A percentile compares a stretch with the other conserved stretches of the same genome.
phyloP scores from a whole-genome alignment of 345 rosid genomes.

The Salix suchowensis region DNA sequence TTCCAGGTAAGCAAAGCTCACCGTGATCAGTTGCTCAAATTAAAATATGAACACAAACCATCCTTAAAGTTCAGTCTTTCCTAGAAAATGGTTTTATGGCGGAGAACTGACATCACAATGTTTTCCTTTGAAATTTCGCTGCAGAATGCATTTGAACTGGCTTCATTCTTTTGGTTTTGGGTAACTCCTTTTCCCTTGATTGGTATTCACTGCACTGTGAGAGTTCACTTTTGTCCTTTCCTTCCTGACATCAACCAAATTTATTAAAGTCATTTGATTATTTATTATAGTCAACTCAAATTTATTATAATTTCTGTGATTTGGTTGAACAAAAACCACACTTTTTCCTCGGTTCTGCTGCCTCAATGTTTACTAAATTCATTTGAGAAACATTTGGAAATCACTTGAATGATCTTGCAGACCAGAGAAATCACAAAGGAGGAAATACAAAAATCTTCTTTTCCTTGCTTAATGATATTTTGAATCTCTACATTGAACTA shows the following conservation, averaged over 20 bases:
- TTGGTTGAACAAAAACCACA: background rate
- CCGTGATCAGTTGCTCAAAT: constrained; percentile 4
- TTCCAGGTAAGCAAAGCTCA: constrained; percentile 58
- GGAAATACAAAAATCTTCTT: background rate
- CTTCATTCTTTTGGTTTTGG: constrained; percentile 98
- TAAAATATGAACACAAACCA: background rate
- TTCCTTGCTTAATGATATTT: background rate
- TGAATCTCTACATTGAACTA: constrained; percentile 6
- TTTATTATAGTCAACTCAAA: background rate
- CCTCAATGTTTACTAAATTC: background rate
- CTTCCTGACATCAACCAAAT: background rate
- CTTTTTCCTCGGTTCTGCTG: background rate
- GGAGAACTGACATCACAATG: constrained; percentile 20
- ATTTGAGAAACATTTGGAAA: background rate
- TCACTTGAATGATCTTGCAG: background rate
- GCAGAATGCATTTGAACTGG: constrained; percentile 94
- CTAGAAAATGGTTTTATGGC: background rate
- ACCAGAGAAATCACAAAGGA: background rate
- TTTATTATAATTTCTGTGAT: background rate
- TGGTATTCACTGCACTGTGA: constrained; percentile 2
- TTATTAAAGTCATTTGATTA: too few species aligned
- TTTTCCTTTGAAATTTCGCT: constrained; percentile 10
- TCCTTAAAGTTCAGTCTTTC: background rate
- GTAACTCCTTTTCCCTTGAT: constrained; percentile 44
- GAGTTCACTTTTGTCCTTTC: background rate